Evolutionary conservation across 2,329 filamentous ascomycete genomes (phyloP).

Genomic region (Macroventuria anomochaeta): DNA sequence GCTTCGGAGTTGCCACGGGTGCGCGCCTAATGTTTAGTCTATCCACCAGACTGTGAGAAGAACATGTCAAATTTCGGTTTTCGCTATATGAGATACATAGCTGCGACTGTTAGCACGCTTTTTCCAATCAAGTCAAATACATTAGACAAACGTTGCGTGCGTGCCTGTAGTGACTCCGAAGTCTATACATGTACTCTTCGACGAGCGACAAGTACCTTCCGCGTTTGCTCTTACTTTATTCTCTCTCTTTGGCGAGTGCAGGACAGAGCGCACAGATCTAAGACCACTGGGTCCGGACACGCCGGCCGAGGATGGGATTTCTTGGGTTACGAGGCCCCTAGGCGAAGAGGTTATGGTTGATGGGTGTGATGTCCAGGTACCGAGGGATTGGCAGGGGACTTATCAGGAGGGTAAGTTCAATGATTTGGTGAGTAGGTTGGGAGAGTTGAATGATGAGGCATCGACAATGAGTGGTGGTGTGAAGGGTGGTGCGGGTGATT

Average conservation of each 20-base stretch:
- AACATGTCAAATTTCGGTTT: slow-evolving; percentile 1
- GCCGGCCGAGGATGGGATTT: slow-evolving; percentile 16
- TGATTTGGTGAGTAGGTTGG: slow-evolving; percentile 24
- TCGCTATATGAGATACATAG: slow-evolving; percentile 13
- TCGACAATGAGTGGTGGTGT: slow-evolving; percentile 25
- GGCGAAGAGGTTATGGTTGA: slow-evolving; percentile 39
- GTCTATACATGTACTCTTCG: slow-evolving; percentile 15
- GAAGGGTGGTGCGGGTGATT: slow-evolving; percentile 24
- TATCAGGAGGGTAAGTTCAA: slow-evolving; percentile 29
- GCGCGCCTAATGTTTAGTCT: slow-evolving; percentile 18
- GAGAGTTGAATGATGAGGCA: slow-evolving; percentile 25
- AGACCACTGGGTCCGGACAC: slow-evolving; percentile 34
- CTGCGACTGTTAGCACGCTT: slow-evolving; percentile 6
- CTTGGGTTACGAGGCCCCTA: slow-evolving; percentile 26
- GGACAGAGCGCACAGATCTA: slow-evolving; percentile 35
- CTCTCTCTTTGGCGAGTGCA: slow-evolving; percentile 35
- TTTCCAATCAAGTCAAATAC: slow-evolving; percentile 17
- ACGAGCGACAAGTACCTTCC: slow-evolving; percentile 20
- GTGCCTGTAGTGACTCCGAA: slow-evolving; percentile 5
- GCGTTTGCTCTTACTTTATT: slow-evolving; percentile 34
- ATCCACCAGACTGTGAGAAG: slow-evolving; percentile 3
- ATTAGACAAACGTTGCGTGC: slow-evolving; percentile 5
- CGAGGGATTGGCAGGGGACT: slow-evolving; percentile 33
- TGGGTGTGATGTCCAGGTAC: slow-evolving; percentile 38
- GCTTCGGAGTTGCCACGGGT: slow-evolving; percentile 7